These are phyloP conservation scores for Yarrowia sp. DNA, from an alignment of 805 yeast species.

Conservation along the genomic window DNA sequence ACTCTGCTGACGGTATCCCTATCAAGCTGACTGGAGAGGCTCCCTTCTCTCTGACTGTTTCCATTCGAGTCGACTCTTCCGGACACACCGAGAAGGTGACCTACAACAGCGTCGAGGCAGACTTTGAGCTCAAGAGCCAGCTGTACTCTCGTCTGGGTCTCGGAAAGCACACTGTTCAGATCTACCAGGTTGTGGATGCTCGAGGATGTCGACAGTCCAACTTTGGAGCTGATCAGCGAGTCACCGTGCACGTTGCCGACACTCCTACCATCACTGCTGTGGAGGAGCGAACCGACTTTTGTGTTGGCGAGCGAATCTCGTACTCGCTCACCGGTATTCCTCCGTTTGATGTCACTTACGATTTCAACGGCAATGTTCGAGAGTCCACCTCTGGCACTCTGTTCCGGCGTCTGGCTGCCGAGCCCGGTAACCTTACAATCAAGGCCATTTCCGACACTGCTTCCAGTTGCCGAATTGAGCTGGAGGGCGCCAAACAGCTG, in stretches of 20 bases:
- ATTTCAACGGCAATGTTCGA: constrained; percentile 68
- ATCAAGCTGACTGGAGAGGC: constrained; percentile 63
- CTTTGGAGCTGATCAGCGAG: constrained; percentile 54
- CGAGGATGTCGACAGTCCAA: constrained; percentile 68
- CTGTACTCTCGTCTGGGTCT: constrained; percentile 61
- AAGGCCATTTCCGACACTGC: constrained; percentile 75
- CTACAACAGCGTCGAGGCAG: constrained; percentile 55
- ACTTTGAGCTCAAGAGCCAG: constrained; percentile 52
- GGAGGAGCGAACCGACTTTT: constrained; percentile 60
- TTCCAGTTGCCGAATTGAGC: constrained; percentile 62
- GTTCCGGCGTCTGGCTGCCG: constrained; percentile 75
- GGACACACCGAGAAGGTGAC: constrained; percentile 59
- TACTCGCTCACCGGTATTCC: constrained; percentile 79
- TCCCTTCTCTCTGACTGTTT: constrained; percentile 67
- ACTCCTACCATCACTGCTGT: constrained; percentile 69
- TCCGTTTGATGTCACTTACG: constrained; percentile 78
- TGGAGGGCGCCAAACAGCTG: constrained; percentile 47
- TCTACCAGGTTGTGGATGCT: constrained; percentile 67
- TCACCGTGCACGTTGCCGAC: constrained; percentile 70
- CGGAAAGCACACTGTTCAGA: constrained; percentile 72
- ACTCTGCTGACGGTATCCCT: constrained; percentile 61
- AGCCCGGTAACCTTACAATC: constrained; percentile 77
- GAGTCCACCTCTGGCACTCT: constrained; percentile 61
- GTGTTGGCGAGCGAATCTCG: constrained; percentile 91
- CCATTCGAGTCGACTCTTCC: constrained; percentile 65